Conservation (phyloP, 148 eudicot genomes). For the Linanthus parryae region DNA sequence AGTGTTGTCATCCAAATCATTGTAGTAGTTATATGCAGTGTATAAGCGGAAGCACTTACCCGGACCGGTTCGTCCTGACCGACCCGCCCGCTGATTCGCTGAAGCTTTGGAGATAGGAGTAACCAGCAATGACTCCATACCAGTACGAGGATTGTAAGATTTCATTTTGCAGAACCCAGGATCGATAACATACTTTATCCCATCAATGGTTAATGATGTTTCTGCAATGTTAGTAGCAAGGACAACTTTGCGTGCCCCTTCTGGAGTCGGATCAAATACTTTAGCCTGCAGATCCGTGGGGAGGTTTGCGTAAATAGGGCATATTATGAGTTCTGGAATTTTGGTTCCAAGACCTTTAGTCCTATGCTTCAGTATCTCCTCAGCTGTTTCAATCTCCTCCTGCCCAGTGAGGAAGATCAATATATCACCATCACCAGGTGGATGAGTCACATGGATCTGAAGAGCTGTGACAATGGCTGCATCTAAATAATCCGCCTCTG, state of each 20-base stretch:
- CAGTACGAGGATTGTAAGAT: slow-evolving; percentile 57
- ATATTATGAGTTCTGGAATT: slow-evolving; percentile 55
- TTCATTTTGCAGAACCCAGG: slow-evolving; percentile 65
- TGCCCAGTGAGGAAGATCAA: slow-evolving; percentile 60
- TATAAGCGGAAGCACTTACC: slow-evolving; percentile 70
- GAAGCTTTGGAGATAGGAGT: slow-evolving; percentile 65
- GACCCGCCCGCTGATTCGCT: slow-evolving; percentile 72
- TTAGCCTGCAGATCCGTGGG: slow-evolving; percentile 67
- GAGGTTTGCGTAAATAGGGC: slow-evolving; percentile 65
- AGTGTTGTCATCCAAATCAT: slow-evolving; percentile 50
- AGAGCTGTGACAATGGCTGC: slow-evolving; percentile 63
- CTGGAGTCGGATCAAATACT: slow-evolving; percentile 62
- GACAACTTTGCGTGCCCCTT: slow-evolving; percentile 72
- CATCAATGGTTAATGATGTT: slow-evolving; percentile 73
- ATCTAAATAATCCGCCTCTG: slow-evolving; percentile 70
- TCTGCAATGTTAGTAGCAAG: slow-evolving; percentile 81
- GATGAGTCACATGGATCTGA: slow-evolving; percentile 53
- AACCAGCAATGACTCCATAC: slow-evolving; percentile 60
- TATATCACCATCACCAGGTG: slow-evolving; percentile 43
- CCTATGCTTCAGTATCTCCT: slow-evolving; percentile 48
- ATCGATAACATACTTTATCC: slow-evolving; percentile 70
- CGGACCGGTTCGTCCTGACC: slow-evolving; percentile 74
- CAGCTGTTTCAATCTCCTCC: slow-evolving; percentile 63
- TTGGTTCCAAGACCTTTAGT: slow-evolving; percentile 54
- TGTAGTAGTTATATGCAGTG: slow-evolving; percentile 49